Evolutionary conservation across 768 basidiomycete genomes (phyloP).

Genomic region (Lepiota brunneoincarnata): DNA sequence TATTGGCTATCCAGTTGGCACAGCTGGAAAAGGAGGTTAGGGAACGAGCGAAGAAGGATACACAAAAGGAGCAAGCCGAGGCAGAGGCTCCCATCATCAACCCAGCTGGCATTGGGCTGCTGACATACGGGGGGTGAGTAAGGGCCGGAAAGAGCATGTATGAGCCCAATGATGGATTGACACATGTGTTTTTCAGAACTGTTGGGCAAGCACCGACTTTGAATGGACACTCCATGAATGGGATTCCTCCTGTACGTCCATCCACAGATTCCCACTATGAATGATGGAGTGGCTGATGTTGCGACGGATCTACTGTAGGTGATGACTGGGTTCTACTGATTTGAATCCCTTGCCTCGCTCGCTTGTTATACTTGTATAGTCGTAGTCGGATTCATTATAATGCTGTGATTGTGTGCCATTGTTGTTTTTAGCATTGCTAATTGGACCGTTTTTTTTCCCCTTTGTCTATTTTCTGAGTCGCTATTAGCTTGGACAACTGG

Average conservation of each 20-base stretch:
- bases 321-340: conserved; percentile 61
- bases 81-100: conserved; percentile 87
- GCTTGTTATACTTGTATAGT: conserved; percentile 23
- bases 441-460: conserved; percentile 20
- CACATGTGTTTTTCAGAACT: conserved; percentile 38
- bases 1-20: conserved; percentile 47
- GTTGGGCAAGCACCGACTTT: conserved; percentile 55
- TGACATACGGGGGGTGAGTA: conserved; percentile 60
- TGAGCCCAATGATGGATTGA: conserved; percentile 8
- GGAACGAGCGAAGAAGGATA: conserved; percentile 84
- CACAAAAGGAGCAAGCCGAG: conserved; percentile 86
- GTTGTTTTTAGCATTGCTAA: conserved; percentile 25
- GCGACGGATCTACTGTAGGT: conserved; percentile 29
- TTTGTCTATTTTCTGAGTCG: background rate
- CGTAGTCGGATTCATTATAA: conserved; percentile 23
- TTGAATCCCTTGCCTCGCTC: background rate
- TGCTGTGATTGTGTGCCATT: conserved; percentile 13
- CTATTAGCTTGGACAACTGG: background rate
- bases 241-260: conserved; percentile 60
- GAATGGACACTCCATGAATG: conserved; percentile 50
- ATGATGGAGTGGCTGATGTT: background rate
- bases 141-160: conserved; percentile 29
- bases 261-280: background rate
- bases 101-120: conserved; percentile 67
- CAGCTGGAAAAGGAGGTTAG: conserved; percentile 86